Percentiles rank a stretch among this genome's conserved stretches.
Conservation (phyloP, 148 eudicot species). For the Fagopyrum esculentum region DNA sequence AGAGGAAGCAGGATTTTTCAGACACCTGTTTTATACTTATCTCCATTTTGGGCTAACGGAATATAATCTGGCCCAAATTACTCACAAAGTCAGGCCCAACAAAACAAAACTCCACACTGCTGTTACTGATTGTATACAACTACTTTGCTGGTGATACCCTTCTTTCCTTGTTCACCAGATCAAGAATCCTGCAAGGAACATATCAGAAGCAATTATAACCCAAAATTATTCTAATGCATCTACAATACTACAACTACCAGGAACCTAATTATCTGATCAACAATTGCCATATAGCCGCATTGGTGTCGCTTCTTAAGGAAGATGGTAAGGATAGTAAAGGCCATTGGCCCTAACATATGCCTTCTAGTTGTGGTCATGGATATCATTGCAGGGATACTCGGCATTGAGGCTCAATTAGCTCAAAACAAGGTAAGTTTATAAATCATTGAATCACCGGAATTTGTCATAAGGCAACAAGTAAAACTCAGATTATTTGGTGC, state of each 20-base stretch:
- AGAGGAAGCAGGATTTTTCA: too few species aligned
- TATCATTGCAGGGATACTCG: conserved; percentile 67
- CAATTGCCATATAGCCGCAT: not conserved
- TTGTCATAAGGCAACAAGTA: not conserved
- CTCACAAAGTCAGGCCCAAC: not conserved
- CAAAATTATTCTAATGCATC: not conserved
- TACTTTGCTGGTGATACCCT: conserved; percentile 2
- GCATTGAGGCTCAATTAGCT: conserved; percentile 78
- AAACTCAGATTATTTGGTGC: not conserved
- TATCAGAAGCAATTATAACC: not conserved
- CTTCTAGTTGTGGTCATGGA: conserved; percentile 62
- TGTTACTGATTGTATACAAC: not conserved
- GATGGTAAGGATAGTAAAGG: conserved; percentile 32
- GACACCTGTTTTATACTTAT: not conserved
- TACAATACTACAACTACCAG: not conserved
- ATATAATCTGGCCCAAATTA: not conserved
- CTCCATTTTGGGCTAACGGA: not conserved
- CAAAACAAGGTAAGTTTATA: conserved; percentile 56
- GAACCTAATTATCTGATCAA: not conserved
- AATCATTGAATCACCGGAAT: not conserved
- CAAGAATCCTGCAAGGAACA: conserved; percentile 7
- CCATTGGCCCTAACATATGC: conserved; percentile 46
- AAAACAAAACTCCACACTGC: not conserved
- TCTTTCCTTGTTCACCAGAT: conserved; percentile 6
- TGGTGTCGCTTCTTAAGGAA: not conserved